These are phyloP conservation scores for Piloderma croceum DNA, from an alignment of 768 basidiomycete species.

Conservation along the genomic window DNA sequence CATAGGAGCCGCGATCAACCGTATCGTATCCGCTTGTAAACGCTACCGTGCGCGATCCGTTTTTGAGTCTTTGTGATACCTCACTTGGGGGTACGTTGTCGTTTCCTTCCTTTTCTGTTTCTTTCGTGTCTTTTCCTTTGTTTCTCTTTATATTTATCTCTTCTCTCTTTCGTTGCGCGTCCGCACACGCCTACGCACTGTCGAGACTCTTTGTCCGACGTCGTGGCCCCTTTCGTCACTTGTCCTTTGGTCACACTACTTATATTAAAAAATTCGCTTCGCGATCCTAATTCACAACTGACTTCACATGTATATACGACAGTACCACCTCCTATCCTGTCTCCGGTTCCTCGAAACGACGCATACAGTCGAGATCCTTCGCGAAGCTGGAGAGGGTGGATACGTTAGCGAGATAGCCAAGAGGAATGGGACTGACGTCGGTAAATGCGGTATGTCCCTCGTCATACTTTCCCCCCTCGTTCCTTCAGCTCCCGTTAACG, in stretches of 20 bases:
- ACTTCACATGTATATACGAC: not conserved
- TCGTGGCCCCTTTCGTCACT: too few relatives aligned
- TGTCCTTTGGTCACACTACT: too few relatives aligned
- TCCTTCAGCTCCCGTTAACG: not conserved
- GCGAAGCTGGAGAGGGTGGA: constrained; percentile 52
- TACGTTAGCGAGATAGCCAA: constrained; percentile 42
- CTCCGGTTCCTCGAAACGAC: constrained; percentile 69
- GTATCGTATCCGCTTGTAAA: constrained; percentile 66
- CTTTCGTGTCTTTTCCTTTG: not conserved
- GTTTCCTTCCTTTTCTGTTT: constrained; percentile 2
- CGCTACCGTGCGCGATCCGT: constrained; percentile 60
- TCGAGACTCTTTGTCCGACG: too few relatives aligned
- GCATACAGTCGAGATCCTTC: constrained; percentile 64
- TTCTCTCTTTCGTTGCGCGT: too few relatives aligned
- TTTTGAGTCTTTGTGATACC: constrained; percentile 69
- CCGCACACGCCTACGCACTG: too few relatives aligned
- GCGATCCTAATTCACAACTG: not conserved
- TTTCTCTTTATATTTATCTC: constrained; percentile 3
- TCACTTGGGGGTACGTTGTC: constrained; percentile 54
- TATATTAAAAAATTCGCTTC: too few relatives aligned
- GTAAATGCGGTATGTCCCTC: constrained; percentile 46
- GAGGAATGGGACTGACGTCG: constrained; percentile 38
- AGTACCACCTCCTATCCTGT: constrained; percentile 75
- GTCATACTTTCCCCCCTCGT: constrained; percentile 4
- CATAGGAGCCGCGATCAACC: constrained; percentile 54